Conservation (phyloP, 2,329 filamentous ascomycete species). For the Helotiales sp. region DNA sequence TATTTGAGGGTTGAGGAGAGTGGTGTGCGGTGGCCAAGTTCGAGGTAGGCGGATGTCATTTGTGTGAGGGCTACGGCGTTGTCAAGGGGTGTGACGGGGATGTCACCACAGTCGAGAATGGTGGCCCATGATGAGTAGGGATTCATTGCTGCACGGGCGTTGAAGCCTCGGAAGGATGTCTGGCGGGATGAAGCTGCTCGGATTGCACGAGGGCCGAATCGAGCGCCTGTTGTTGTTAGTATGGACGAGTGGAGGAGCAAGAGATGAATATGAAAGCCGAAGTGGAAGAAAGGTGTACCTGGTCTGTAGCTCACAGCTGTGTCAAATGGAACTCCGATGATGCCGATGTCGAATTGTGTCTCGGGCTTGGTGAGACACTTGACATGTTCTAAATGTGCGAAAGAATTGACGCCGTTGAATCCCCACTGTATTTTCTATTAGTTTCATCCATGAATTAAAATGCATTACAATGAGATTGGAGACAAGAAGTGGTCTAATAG, state of each 20-base stretch:
- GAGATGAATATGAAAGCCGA: not conserved
- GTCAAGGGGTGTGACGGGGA: constrained; percentile 85
- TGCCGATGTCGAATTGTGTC: constrained; percentile 70
- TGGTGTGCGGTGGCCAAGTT: constrained; percentile 37
- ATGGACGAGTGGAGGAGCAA: not conserved
- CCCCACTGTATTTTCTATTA: constrained; percentile 51
- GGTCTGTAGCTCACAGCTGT: constrained; percentile 74
- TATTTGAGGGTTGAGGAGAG: constrained; percentile 32
- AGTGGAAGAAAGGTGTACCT: constrained; percentile 46
- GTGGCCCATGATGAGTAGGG: constrained; percentile 80
- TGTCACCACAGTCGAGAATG: constrained; percentile 88
- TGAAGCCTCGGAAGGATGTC: constrained; percentile 80
- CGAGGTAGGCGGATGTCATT: constrained; percentile 61
- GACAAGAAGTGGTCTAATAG: no score
- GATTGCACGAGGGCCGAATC: constrained; percentile 88
- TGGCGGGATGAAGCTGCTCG: constrained; percentile 83
- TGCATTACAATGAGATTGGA: no score
- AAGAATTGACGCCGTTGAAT: constrained; percentile 76
- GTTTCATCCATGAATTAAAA: not conserved
- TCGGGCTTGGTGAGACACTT: constrained; percentile 72
- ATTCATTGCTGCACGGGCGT: constrained; percentile 81
- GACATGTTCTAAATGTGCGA: constrained; percentile 71
- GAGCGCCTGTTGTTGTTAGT: constrained; percentile 56
- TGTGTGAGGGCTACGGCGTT: constrained; percentile 80
- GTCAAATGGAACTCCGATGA: constrained; percentile 76